Conservation (phyloP, 75 land plant species). For the Azolla pinnata region DNA sequence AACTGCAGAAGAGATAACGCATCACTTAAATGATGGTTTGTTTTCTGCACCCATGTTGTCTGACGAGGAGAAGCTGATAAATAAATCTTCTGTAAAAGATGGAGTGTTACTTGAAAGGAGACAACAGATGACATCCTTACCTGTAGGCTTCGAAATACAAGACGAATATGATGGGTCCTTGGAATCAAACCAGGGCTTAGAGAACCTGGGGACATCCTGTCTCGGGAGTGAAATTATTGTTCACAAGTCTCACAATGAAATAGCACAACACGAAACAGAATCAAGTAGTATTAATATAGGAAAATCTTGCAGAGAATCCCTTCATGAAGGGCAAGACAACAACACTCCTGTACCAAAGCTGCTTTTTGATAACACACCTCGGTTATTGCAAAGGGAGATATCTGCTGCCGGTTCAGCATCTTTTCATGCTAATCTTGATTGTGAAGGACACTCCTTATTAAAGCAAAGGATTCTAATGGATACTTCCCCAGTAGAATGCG, state of each 20-base stretch:
- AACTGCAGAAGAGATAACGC: background rate
- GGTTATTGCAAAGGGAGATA: background rate
- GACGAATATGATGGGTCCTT: no score
- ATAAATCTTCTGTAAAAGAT: background rate
- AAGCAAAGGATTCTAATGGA: no score
- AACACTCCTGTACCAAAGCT: background rate
- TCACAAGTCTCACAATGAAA: no score
- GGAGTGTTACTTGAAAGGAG: background rate
- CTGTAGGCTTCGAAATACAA: background rate
- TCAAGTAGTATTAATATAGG: no score
- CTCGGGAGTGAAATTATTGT: no score
- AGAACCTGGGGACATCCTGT: no score
- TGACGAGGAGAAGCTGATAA: background rate
- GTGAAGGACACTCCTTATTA: background rate
- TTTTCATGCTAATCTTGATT: background rate
- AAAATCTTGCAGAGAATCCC: background rate
- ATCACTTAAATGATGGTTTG: constrained; percentile 1
- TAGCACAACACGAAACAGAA: no score
- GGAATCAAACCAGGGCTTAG: no score
- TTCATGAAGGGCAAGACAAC: background rate
- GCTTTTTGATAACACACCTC: background rate
- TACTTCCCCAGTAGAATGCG: no score
- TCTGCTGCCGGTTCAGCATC: background rate
- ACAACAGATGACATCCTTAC: background rate
- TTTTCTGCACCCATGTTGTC: background rate